phyloP scores from a whole-genome alignment of 768 basidiomycete species.

The Russula griseocarnosa region DNA sequence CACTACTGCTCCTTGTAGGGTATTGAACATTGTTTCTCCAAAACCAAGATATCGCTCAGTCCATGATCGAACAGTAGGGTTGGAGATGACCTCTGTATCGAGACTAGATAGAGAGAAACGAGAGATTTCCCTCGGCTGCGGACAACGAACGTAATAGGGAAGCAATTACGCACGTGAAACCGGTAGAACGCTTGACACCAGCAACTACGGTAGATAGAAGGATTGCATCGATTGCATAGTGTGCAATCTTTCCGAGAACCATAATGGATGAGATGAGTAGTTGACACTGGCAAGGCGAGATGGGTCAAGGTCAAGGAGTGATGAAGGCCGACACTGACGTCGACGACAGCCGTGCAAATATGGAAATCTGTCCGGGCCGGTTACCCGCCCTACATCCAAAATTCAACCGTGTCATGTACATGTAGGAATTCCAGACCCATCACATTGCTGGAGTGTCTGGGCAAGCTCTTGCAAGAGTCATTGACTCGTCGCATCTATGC shows the following conservation, averaged over 20 bases:
- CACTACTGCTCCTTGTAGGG: slow-evolving; percentile 79
- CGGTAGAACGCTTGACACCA: slow-evolving; percentile 85
- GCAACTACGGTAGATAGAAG: slow-evolving; percentile 86
- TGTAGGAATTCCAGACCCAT: too few species aligned
- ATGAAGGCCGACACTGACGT: not conserved
- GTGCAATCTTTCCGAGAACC: slow-evolving; percentile 70
- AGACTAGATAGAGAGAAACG: slow-evolving; percentile 44
- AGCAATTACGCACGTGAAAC: slow-evolving; percentile 68
- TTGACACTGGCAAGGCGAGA: not conserved
- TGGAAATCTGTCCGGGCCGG: too few species aligned
- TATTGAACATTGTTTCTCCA: slow-evolving; percentile 87
- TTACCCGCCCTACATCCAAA: too few species aligned
- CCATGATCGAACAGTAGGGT: slow-evolving; percentile 69
- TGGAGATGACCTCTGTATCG: slow-evolving; percentile 63
- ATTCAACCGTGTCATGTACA: too few species aligned
- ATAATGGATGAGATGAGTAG: slow-evolving; percentile 17
- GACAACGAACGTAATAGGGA: slow-evolving; percentile 6
- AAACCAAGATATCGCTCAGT: slow-evolving; percentile 80
- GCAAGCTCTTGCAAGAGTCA: too few species aligned
- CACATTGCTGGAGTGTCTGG: too few species aligned
- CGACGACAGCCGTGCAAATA: too few species aligned
- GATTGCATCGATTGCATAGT: slow-evolving; percentile 81
- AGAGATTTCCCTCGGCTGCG: slow-evolving; percentile 11
- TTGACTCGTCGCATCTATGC: too few species aligned
- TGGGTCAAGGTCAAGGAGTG: not conserved